Base-by-base conservation (phyloP, 345 rosid species). In the Microcos paniculata region DNA sequence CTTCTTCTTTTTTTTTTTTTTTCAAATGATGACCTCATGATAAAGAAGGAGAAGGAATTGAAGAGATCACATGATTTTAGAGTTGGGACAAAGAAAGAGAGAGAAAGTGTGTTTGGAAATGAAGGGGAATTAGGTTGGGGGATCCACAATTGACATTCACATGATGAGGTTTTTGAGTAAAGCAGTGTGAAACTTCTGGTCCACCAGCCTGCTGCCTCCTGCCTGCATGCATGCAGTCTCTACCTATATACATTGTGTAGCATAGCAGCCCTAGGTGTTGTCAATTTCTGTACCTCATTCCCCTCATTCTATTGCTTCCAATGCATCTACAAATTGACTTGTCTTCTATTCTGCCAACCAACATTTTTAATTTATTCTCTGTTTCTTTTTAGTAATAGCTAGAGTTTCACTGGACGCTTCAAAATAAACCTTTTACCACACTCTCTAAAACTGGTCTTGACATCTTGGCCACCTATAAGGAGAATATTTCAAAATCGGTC, bases 11-110 rank as follows among this genome's bases (percentile, higher is more conserved):
- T 56, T 23, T 9, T 56, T 1, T 26, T 28, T 15, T 0, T 28
- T 33, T 62, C 43, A 62, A 31, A 62, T 62, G 66, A 62, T 62
- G 45, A 33, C 23, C 43, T 62, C 43, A 62, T 62, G 43, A 62
- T 31, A 33, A 16, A 62, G 65, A 16, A 23, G 42, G 23, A 19
- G 24, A 62, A 10, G 31, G 30, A 23, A 30, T 23, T 24, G 62
- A 57, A 24, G 62, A 57, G 28, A 24, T 57, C 62, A 57, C 16
- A 57, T 57, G 62, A 57, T 12, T 1, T 4, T n/a, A n/a, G n/a
- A n/a, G n/a, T 4, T 35, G 28, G 2, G 28, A 21, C 3, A 1
- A 28, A 56, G 13, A 11, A n/a, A n/a, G n/a, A 10, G 6, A 58
- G 14, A 56, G 28, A 11, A 3, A 56, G 61, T 2, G 9, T n/a